Conservation (phyloP, 192 early-diverging fungal species). For the Glomus cerebriforme region DNA sequence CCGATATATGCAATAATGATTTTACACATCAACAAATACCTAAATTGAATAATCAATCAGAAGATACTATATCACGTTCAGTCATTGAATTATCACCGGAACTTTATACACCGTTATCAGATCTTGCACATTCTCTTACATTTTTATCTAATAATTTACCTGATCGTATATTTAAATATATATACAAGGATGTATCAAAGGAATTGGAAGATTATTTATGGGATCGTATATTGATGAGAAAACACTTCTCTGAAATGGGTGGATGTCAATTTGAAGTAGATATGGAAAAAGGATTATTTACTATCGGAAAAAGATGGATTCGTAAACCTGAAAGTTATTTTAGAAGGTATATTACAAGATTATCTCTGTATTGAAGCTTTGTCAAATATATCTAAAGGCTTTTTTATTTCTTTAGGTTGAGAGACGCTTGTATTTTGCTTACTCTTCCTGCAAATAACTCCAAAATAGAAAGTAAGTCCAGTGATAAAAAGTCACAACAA, state of each 20-base stretch:
- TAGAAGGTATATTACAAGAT: constrained; percentile 37
- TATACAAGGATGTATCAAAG: constrained; percentile 43
- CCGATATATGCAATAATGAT: constrained; percentile 23
- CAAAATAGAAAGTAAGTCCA: neutral
- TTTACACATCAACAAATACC: neutral
- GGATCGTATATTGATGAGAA: constrained; percentile 53
- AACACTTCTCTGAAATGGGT: constrained; percentile 55
- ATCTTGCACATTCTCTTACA: constrained; percentile 43
- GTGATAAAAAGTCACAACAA: neutral
- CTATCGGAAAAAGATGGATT: constrained; percentile 45
- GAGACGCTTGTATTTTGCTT: constrained; percentile 41
- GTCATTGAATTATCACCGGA: constrained; percentile 51
- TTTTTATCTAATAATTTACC: constrained; percentile 45
- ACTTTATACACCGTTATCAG: constrained; percentile 49
- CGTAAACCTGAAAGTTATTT: constrained; percentile 55
- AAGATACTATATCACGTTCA: neutral
- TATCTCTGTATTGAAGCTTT: neutral
- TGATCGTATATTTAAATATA: constrained; percentile 35
- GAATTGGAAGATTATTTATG: constrained; percentile 59
- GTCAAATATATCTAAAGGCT: neutral
- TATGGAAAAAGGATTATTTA: constrained; percentile 50
- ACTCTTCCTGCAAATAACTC: constrained; percentile 39
- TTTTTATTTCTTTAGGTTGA: constrained; percentile 35
- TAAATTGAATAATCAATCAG: neutral
- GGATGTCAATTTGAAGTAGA: constrained; percentile 50